Base-by-base conservation (phyloP, 179 eudicot genomes). In the Carnegiea gigantea region DNA sequence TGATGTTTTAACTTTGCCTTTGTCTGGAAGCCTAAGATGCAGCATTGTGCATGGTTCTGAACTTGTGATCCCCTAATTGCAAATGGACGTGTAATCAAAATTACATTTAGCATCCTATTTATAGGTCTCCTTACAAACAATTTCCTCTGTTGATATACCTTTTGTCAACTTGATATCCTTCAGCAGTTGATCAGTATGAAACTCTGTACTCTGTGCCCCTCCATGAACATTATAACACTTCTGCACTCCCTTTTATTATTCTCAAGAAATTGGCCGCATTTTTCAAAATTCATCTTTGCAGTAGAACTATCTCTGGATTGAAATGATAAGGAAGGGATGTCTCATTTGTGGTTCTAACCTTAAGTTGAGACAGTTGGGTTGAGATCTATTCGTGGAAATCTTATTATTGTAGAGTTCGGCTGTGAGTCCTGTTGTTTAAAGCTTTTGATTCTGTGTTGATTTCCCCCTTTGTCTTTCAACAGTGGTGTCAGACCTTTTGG, bases 401-500 rank as follows among this genome's bases (percentile, higher is more conserved):
- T 46, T 18, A 60, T 60, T 60, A 60, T 21, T 21, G 7, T 18
- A 20, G 65, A 21, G 2, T 60, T 60, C n/a, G 3, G 26, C 65
- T 21, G 21, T 18, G 23, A 6, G 65, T 60, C 65, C 65, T 3
- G 3, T 60, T 60, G n/a, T 18, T 60, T 60, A 60, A 60, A 60
- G 65, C 65, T 18, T 51, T 51, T 51, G 57, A 51, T 51, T 51
- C 65, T 21, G 9, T 60, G 18, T 60, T 60, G 65, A 51, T 51
- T 51, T 5, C 20, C 46, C 46, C 26, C 28, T 30, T 14, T 6
- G 24, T 44, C 18, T 43, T 72, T n/a, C 77, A 72, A 57, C 83
- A 95, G 99, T 84, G 99, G 99, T 82, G 99, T 95, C 48, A 91
- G 99, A 86, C 98, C 98, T 76, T 95, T 95, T 83, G 98, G 98